Percentiles rank a stretch among this genome's conserved stretches.
Conservation (phyloP, 2,329 filamentous ascomycete species). For the Hypoxylon sp. region DNA sequence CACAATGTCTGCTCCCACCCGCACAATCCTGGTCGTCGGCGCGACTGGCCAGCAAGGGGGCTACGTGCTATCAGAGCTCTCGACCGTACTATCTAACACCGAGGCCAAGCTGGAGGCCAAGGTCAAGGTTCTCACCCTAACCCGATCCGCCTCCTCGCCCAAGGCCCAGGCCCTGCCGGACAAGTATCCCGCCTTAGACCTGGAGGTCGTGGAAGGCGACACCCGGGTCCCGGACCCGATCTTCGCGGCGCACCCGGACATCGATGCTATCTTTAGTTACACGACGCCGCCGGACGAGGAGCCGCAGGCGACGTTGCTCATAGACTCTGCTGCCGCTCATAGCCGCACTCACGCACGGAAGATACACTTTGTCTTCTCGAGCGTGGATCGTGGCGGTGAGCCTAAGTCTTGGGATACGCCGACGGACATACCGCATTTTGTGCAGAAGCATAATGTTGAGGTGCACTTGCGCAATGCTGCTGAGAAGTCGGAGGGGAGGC, state of each 20-base stretch:
- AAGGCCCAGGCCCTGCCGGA: slow-evolving; percentile 48
- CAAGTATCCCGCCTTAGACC: slow-evolving; percentile 44
- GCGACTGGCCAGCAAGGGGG: slow-evolving; percentile 56
- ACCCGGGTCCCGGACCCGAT: slow-evolving; percentile 51
- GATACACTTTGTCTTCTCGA: slow-evolving; percentile 71
- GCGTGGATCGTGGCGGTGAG: slow-evolving; percentile 73
- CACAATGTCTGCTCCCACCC: slow-evolving; percentile 34
- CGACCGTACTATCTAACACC: slow-evolving; percentile 33
- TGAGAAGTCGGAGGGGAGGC: slow-evolving; percentile 50
- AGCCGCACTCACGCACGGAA: slow-evolving; percentile 54
- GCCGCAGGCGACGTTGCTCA: slow-evolving; percentile 53
- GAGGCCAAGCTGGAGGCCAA: neutral
- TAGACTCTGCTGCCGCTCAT: slow-evolving; percentile 52
- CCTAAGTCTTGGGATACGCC: slow-evolving; percentile 61
- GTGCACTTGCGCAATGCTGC: slow-evolving; percentile 61
- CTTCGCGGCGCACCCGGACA: slow-evolving; percentile 52
- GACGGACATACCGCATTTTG: slow-evolving; percentile 70
- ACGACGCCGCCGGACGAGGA: slow-evolving; percentile 54
- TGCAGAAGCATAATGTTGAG: slow-evolving; percentile 71
- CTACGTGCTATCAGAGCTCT: slow-evolving; percentile 49
- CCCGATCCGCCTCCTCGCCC: slow-evolving; percentile 49
- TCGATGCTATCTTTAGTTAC: slow-evolving; percentile 54
- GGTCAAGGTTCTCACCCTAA: slow-evolving; percentile 53
- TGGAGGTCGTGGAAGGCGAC: slow-evolving; percentile 55
- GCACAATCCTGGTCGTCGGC: slow-evolving; percentile 54